Evolutionary conservation across 2,329 filamentous ascomycete species (phyloP), one percentile per base, ranked within the genome.

Genomic region (Pyricularia grisea): DNA sequence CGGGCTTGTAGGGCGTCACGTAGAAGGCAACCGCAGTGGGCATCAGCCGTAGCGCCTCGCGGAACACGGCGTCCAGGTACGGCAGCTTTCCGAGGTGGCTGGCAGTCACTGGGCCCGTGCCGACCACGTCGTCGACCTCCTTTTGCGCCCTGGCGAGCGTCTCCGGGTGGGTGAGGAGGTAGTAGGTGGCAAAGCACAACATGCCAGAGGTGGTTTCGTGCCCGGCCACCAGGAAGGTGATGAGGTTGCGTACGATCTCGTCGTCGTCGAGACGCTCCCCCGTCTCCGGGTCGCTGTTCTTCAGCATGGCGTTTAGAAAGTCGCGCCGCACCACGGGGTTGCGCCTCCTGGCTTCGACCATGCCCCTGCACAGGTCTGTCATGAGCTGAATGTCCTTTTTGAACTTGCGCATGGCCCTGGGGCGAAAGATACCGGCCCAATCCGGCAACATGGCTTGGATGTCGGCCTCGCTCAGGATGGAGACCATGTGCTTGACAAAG

Each of bases 121-220:
- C 83, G 60, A 86, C 76, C 2, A 87, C 83, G 0, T 74, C 70
- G 72, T 87, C 85, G 42, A 88, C 82, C 70, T 88, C 86, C 67
- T 82, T 75, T 69, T 83, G 83, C 4, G 85, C 84, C 65, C 81
- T 81, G 27, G 73, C 73, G 67, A 83, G 81, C 4, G 78, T 78
- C 2, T 80, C 75, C 0, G 84, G 83, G 72, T 84, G 80, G 67
- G 82, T 82, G 61, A 85, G 74, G 4, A 88, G 78, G 71, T 83
- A 81, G 72, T 83, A 82, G 64, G 85, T 78, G 0, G 80, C 74
- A 72, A 85, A 87, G 1, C 83, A 79, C 33, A 88, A 75, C 25
- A 85, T 77, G 28, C 84, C 84, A 4, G 82, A 80, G 0, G 86
- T 84, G 0, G 87, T 88, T 67, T 87, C 86, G 70, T 87, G 84